Evolutionary conservation across 2,329 filamentous ascomycete species (phyloP).

Genomic region (Chaetomiaceae sp.): DNA sequence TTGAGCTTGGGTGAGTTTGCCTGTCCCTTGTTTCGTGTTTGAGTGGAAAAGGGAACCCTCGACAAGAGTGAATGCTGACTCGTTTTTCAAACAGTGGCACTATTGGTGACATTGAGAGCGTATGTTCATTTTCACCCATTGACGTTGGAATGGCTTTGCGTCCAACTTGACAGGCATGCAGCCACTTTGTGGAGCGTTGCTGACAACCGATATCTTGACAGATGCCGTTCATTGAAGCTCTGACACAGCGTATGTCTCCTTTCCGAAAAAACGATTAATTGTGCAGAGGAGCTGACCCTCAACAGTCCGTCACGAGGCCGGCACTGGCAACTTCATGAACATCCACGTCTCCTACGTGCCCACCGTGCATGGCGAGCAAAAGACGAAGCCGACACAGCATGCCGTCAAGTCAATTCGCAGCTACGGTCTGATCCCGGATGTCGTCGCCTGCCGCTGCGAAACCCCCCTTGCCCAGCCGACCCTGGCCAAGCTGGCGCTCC

Average conservation of each 20-base stretch:
- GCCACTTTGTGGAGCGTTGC: too few relatives aligned
- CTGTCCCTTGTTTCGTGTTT: background rate
- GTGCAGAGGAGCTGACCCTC: background rate
- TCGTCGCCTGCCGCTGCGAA: conserved; percentile 89
- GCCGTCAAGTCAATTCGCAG: conserved; percentile 81
- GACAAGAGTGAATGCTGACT: background rate
- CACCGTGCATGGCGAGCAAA: conserved; percentile 66
- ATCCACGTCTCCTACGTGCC: conserved; percentile 90
- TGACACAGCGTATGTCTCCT: conserved; percentile 14
- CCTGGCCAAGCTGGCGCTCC: conserved; percentile 80
- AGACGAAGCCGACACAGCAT: conserved; percentile 95
- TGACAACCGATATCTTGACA: conserved; percentile 2
- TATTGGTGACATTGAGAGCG: conserved; percentile 19
- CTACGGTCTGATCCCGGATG: conserved; percentile 66
- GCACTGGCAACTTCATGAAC: conserved; percentile 76
- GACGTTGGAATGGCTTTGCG: too few relatives aligned
- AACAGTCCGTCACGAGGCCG: conserved; percentile 30
- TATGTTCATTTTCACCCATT: background rate
- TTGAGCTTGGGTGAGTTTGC: conserved; percentile 42
- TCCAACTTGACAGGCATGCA: too few relatives aligned
- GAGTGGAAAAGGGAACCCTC: background rate
- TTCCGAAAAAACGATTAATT: background rate
- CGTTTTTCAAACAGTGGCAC: conserved; percentile 10
- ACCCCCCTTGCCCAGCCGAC: conserved; percentile 66
- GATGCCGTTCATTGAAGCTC: conserved; percentile 20